Percentiles rank a stretch among this genome's conserved stretches.
phyloP scores from a whole-genome alignment of 495 filamentous ascomycete genomes.

The Hypoxylon cercidicola region DNA sequence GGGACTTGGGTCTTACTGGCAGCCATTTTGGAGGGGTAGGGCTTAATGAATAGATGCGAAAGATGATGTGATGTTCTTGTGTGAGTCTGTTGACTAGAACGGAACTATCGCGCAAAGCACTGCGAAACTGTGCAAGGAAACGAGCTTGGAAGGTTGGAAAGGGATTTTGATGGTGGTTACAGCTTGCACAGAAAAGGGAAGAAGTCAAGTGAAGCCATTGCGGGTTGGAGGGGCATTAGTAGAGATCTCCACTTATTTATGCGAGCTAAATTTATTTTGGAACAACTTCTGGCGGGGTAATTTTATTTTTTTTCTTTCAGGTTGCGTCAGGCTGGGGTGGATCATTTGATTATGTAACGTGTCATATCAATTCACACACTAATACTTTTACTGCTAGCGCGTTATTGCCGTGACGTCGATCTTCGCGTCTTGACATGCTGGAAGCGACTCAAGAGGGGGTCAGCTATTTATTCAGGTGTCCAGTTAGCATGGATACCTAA shows the following conservation, averaged over 20 bases:
- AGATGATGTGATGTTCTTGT: neutral
- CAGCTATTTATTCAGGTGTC: too few relatives aligned
- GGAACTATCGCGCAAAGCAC: neutral
- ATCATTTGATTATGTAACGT: slow-evolving; percentile 28
- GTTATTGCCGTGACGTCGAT: slow-evolving; percentile 21
- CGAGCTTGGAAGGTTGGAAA: neutral
- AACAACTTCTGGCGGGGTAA: slow-evolving; percentile 36
- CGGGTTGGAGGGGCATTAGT: slow-evolving; percentile 37
- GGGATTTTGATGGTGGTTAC: slow-evolving; percentile 14
- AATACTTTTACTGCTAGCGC: neutral
- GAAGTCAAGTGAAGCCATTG: slow-evolving; percentile 40
- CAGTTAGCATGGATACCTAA: too few relatives aligned
- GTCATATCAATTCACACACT: neutral
- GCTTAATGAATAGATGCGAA: neutral
- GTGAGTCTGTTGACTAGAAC: neutral
- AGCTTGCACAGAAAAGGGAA: neutral
- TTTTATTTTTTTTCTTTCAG: slow-evolving; percentile 18
- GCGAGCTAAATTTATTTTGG: slow-evolving; percentile 35
- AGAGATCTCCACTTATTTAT: slow-evolving; percentile 29
- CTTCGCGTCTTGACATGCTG: neutral
- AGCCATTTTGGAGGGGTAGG: slow-evolving; percentile 25
- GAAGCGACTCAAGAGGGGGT: too few relatives aligned
- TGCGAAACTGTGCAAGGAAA: neutral
- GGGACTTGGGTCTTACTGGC: slow-evolving; percentile 23
- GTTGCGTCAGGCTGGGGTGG: slow-evolving; percentile 25